A percentile compares a stretch with the other conserved stretches of the same genome.
These are phyloP conservation scores for Mycena galopus DNA, from an alignment of 768 basidiomycete species.

Conservation along the genomic window DNA sequence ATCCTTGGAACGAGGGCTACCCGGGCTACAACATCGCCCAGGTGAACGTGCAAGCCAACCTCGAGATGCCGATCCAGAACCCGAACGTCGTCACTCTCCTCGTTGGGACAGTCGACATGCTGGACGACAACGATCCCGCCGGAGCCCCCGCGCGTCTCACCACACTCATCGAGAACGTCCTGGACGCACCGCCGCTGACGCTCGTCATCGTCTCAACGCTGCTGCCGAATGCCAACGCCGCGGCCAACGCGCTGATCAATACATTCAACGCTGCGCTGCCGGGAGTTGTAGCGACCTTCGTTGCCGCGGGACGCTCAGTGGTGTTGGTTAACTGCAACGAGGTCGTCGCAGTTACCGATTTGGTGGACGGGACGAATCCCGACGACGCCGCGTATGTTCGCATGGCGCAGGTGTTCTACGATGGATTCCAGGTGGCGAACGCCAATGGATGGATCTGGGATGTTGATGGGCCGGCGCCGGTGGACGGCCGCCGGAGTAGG, in stretches of 20 bases:
- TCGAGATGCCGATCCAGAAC: conserved; percentile 4
- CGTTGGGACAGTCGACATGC: conserved; percentile 18
- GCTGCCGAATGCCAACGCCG: conserved; percentile 11
- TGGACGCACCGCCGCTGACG: conserved; percentile 13
- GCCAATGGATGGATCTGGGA: conserved; percentile 15
- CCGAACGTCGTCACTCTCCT: conserved; percentile 24
- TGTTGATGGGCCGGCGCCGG: conserved; percentile 1
- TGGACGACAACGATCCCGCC: conserved; percentile 4
- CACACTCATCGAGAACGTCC: conserved; percentile 6
- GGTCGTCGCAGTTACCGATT: conserved; percentile 16
- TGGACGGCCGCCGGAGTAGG: too few relatives aligned
- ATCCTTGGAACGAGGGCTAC: conserved; percentile 24
- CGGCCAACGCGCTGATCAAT: not conserved
- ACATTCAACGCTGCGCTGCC: conserved; percentile 22
- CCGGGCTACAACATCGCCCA: conserved; percentile 21
- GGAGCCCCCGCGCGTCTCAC: conserved; percentile 4
- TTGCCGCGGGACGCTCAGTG: conserved; percentile 4
- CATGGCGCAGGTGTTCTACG: conserved; percentile 15
- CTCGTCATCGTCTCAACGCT: conserved; percentile 21
- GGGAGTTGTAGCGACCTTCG: conserved; percentile 3
- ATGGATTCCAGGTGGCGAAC: not conserved
- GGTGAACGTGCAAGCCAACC: not conserved
- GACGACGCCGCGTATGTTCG: conserved; percentile 21
- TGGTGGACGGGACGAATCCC: conserved; percentile 24
- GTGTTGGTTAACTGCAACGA: conserved; percentile 8